Evolutionary conservation across 768 basidiomycete genomes (phyloP), one percentile per base, ranked within the genome.

Genomic region (Gloeophyllum trabeum): DNA sequence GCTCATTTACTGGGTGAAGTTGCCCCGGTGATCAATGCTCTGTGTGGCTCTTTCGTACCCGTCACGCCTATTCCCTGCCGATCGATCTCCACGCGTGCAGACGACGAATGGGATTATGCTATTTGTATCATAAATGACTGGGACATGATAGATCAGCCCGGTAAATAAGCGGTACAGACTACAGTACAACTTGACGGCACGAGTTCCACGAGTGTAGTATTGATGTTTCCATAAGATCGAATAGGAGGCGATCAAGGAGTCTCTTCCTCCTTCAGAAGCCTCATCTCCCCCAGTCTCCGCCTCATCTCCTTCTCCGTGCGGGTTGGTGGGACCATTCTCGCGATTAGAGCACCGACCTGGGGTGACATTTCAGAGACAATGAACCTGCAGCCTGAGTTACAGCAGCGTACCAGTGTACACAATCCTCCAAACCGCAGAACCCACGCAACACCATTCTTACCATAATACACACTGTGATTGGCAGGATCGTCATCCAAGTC

Each of bases 361-460:
- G 40, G 47, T 34, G 39, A 23, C 16, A 35, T 23, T 24, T 16
- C 16, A 45, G 26, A 32, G 26, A 45, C 6, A 14, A 44, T 35
- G 16, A 12, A 41, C 12, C 6, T 13, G 42, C 22, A 18, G n/a
- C n/a, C n/a, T n/a, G n/a, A n/a, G n/a, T n/a, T n/a, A n/a, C n/a
- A n/a, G n/a, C 19, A 7, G 54, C 69, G 51, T 50, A 75, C 64
- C 44, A 96, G 61, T 0, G 92, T 79, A 57, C 86, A 90, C 6
- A 89, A 55, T 26, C 92, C 93, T 39, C 93, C 93, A 52, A 94
- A 94, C 14, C 91, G 79, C 43, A 97, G 62, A 4, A 94, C 86
- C 91, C 92, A 96, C 2, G 83, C 88, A 22, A 96, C 90, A 24
- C 93, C 93, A 42, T 79, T 81, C 66, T 89, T 91, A 24, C 84